phyloP scores from a whole-genome alignment of 768 basidiomycete species.

The Termitomyces sp. region DNA sequence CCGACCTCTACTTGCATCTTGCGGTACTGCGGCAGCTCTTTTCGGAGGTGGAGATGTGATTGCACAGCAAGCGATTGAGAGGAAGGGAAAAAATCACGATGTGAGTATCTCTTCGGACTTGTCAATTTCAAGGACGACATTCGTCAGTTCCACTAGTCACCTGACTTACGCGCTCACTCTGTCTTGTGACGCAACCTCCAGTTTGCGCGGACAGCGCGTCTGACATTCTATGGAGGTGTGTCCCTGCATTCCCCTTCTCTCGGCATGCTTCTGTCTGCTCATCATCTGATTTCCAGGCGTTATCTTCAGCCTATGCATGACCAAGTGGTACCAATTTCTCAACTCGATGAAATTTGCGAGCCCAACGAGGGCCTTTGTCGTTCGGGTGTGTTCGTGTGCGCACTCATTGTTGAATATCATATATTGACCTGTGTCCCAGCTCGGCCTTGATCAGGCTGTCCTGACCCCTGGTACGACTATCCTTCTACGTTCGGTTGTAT shows the following conservation, averaged over 20 bases:
- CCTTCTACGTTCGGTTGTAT: not conserved
- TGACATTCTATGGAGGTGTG: conserved; percentile 71
- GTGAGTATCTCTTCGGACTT: conserved; percentile 32
- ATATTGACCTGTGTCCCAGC: conserved; percentile 31
- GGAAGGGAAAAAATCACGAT: conserved; percentile 68
- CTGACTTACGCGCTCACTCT: not conserved
- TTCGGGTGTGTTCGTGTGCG: conserved; percentile 41
- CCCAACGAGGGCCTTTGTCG: conserved; percentile 52
- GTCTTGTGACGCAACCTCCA: conserved; percentile 16
- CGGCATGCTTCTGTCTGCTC: not conserved
- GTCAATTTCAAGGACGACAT: not conserved
- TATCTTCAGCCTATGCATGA: conserved; percentile 77
- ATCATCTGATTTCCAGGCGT: conserved; percentile 32
- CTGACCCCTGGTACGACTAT: conserved; percentile 56
- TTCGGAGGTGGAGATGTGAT: conserved; percentile 77
- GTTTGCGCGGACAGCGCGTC: conserved; percentile 56
- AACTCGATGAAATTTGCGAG: conserved; percentile 64
- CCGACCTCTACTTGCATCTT: conserved; percentile 59
- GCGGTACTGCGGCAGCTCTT: conserved; percentile 56
- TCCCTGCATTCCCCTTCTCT: not conserved
- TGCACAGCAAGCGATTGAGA: conserved; percentile 83
- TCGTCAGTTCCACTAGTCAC: not conserved
- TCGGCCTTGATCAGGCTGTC: conserved; percentile 77
- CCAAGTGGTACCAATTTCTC: conserved; percentile 76
- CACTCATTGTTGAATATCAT: not conserved